Percentiles rank a stretch among this genome's conserved stretches.
Conservation (phyloP, 257 asterid genomes). For the Primulina tabacum region DNA sequence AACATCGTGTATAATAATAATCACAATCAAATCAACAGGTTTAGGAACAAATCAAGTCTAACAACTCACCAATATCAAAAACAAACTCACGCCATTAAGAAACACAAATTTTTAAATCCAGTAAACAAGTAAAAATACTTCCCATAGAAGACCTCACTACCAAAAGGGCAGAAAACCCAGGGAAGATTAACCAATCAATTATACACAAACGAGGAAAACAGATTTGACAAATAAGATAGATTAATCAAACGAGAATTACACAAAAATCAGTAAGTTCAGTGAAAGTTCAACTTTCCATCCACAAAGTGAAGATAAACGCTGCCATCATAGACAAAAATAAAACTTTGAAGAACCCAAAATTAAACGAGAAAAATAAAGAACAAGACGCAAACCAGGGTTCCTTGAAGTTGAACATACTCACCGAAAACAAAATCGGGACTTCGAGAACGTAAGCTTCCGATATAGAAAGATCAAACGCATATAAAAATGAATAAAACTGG, state of each 20-base stretch:
- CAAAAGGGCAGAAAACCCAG: neutral
- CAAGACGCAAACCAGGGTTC: neutral
- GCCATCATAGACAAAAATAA: neutral
- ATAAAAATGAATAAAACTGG: no score
- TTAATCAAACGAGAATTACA: neutral
- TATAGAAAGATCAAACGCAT: neutral
- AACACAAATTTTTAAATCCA: neutral
- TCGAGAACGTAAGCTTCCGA: neutral
- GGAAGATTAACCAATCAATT: neutral
- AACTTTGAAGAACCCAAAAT: neutral
- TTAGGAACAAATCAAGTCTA: neutral
- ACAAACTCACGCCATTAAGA: neutral
- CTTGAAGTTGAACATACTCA: slow-evolving; percentile 12
- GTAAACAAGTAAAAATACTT: no score
- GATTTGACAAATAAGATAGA: neutral
- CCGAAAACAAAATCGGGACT: neutral
- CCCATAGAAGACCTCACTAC: neutral
- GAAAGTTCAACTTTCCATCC: neutral
- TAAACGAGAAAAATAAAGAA: neutral
- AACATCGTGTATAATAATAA: neutral
- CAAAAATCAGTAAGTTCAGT: neutral
- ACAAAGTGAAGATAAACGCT: slow-evolving; percentile 7
- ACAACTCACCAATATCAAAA: no score
- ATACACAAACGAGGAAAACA: neutral
- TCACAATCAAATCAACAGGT: no score